Base-by-base conservation (phyloP, 2,329 filamentous ascomycete genomes). In the Penicillium sp. region DNA sequence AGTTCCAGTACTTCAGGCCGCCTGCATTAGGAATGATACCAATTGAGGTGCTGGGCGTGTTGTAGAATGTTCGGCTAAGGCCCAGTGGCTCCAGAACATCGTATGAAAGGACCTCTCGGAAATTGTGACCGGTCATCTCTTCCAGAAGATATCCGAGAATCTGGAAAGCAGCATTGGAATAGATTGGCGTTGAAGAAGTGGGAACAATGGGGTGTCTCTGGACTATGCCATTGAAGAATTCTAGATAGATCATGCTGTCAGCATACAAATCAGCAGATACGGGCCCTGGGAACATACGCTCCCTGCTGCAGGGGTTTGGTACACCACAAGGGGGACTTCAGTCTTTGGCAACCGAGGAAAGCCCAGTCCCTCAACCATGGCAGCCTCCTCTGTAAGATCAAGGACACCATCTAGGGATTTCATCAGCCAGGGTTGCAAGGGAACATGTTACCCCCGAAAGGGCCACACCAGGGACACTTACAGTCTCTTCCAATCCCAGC, bases 81-180 rank as follows among this genome's bases (percentile, higher is more conserved):
- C 62, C 62, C 6, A 76, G 59, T 2, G 71, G 69, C 22, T 64
- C 54, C 20, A 72, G 58, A 7, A 76, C 44, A 3, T 63, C 58
- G 2, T 67, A 53, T 13, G 67, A 44, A 2, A 76, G 47, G 0
- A 71, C 51, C 0, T 65, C 54, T 13, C 60, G 51, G 31, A 67
- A 74, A 0, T 59, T 51, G 34, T 67, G 63, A 2, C 66, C 64
- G 0, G 68, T 69, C 6, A 76, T 69, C 3, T 58, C 65, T 55
- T 68, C 73, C 29, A 67, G 59, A 22, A 60, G 69, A 59, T 65
- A 71, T 35, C 51, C 71, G 39, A 70, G 47, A 3, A 69, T 51
- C 40, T 62, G 62, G 31, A 65, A 72, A 1, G 59, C 61, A 4
- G 62, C 62, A 39, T 73, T 69, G 3, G 68, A 67, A 49, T 70